Conservation (phyloP, 75 land plant genomes). For the Pinus taeda region DNA sequence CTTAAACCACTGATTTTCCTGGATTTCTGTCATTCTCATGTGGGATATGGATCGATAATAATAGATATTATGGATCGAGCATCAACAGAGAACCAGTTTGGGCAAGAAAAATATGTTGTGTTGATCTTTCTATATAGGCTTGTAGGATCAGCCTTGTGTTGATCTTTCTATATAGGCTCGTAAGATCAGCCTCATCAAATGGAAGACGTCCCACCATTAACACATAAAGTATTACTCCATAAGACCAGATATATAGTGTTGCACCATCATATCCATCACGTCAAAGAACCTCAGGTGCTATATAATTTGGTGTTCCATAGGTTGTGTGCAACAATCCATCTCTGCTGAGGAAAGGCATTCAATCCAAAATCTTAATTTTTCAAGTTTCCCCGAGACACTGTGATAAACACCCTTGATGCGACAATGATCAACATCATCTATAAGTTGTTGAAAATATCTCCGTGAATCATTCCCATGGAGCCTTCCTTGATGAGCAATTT, state of each 20-base stretch:
- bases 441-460: constrained; percentile 76
- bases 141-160: too few species aligned
- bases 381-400: constrained; percentile 59
- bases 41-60: constrained; percentile 95
- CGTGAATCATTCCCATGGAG: constrained; percentile 52
- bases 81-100: constrained; percentile 86
- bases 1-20: constrained; percentile 75
- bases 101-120: constrained; percentile 56
- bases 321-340: constrained; percentile 79
- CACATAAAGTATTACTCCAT: too few species aligned
- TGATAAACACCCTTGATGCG: constrained; percentile 79
- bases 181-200: too few species aligned
- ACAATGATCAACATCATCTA: constrained; percentile 78
- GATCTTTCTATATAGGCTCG: too few species aligned
- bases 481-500: constrained; percentile 61
- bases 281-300: constrained; percentile 47
- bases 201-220: too few species aligned
- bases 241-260: too few species aligned
- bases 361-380: constrained; percentile 79
- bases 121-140: too few species aligned
- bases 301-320: constrained; percentile 90
- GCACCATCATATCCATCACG: too few species aligned
- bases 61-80: constrained; percentile 63
- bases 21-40: constrained; percentile 67
- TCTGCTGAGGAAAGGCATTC: background rate